Percentiles rank a stretch among this genome's conserved stretches.
These are phyloP conservation scores for Penicillium sp. DNA, from an alignment of 2,329 filamentous ascomycete genomes.

Conservation along the genomic window DNA sequence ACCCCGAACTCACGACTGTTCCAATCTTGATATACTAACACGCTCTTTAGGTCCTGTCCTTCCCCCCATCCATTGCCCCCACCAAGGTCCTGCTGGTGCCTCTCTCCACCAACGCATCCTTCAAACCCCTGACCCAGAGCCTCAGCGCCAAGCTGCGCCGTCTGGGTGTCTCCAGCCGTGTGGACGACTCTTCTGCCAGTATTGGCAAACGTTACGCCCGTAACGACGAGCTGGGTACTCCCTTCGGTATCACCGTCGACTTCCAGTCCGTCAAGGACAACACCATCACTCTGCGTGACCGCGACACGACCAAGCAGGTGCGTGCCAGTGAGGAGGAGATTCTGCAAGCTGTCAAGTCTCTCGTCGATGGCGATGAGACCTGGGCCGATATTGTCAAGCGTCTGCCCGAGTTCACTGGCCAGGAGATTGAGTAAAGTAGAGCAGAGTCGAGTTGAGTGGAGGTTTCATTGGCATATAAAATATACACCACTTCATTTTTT, in stretches of 20 bases:
- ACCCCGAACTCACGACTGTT: constrained; percentile 27
- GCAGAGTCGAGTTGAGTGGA: constrained; percentile 4
- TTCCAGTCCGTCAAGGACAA: constrained; percentile 92
- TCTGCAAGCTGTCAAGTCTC: constrained; percentile 67
- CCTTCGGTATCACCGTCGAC: constrained; percentile 90
- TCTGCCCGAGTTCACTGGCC: constrained; percentile 81
- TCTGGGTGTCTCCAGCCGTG: constrained; percentile 75
- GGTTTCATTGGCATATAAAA: constrained; percentile 5
- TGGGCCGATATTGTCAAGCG: constrained; percentile 74
- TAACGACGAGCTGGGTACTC: constrained; percentile 94
- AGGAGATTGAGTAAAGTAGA: constrained; percentile 57
- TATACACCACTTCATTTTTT: constrained; percentile 23
- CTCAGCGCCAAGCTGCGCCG: constrained; percentile 76
- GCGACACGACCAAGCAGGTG: constrained; percentile 88
- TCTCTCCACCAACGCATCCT: constrained; percentile 76
- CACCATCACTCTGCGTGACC: constrained; percentile 83
- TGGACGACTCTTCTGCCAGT: constrained; percentile 86
- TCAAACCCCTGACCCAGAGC: constrained; percentile 73
- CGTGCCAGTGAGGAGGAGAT: constrained; percentile 81
- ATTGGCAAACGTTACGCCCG: constrained; percentile 94
- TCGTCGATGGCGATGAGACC: constrained; percentile 64
- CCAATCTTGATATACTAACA: constrained; percentile 11
- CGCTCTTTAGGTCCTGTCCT: constrained; percentile 64
- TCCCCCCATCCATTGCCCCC: constrained; percentile 78
- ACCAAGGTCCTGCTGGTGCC: constrained; percentile 94